Evolutionary conservation across 306 rosid species (phyloP), one percentile per base, ranked within the genome.

Genomic region (Inga laurina): DNA sequence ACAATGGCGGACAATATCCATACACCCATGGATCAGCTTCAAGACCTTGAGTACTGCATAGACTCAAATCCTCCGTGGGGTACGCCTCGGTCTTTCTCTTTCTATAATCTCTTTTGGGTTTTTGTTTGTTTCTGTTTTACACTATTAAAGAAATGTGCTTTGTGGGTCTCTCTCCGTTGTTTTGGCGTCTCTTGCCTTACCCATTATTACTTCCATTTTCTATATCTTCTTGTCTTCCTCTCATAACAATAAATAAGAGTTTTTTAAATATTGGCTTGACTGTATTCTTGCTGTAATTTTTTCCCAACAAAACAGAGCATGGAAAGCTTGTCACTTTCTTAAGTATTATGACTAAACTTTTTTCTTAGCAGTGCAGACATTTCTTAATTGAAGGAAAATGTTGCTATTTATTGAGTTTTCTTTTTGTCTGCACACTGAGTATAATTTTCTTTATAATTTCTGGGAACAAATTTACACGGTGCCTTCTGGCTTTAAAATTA

Each of bases 401-500:
- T 12, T 11, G 61, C 69, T 82, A 44, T 12, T 19, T 71, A 37
- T 46, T 75, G 18, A 49, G 71, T 67, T 35, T 35, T 7, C 71
- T 27, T 32, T 76, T 18, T 82, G 75, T 90, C 52, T 65, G 37
- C 22, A 78, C 18, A 32, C 43, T 32, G 32, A 18, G 83, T 67
- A 72, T 64, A 32, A 13, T 66, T 48, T 84, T 59, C 66, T 59
- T 78, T 74, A 24, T 34, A 51, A 10, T 37, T 72, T 68, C 4
- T 8, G 67, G 35, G 12, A 12, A 11, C 16, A 59, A 59, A 10
- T 30, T 43, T 66, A 4, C 45, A 39, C 3, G 32, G 12, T 65
- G 24, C 79, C 45, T 75, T 84, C 11, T 35, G 77, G 9, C 87
- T 65, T 81, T 76, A 44, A 67, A 78, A 78, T 72, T 11, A 3